Evolutionary conservation across 192 early-diverging fungal genomes (phyloP).

Genomic region (Funneliformis geosporum): DNA sequence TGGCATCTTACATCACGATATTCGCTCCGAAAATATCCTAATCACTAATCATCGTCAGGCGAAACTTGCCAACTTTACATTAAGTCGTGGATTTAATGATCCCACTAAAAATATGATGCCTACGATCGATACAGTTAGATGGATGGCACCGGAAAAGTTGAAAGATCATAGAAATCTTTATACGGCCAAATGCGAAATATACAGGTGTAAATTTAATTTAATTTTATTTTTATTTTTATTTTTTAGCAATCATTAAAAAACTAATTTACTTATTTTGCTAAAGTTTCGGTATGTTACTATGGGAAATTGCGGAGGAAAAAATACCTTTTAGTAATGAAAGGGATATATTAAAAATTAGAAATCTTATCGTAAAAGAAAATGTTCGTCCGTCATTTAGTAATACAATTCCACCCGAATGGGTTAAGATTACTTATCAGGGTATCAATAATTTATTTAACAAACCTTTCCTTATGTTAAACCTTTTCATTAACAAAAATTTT

Average conservation of each 20-base stretch:
- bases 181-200: constrained; percentile 10
- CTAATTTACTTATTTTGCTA: not conserved
- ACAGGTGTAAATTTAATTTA: not conserved
- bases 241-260: not conserved
- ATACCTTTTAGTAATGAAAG: constrained; percentile 13
- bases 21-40: not conserved
- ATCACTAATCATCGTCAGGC: not conserved
- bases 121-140: constrained; percentile 16
- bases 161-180: constrained; percentile 15
- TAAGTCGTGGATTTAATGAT: constrained; percentile 23
- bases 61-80: constrained; percentile 13
- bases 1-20: constrained; percentile 27
- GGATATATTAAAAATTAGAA: constrained; percentile 22
- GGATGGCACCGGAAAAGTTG: constrained; percentile 16
- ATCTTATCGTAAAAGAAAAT: not conserved
- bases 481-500: not conserved
- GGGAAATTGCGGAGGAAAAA: constrained; percentile 29
- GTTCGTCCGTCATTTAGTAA: not conserved
- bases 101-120: not conserved
- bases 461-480: not conserved
- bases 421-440: constrained; percentile 13
- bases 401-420: not conserved
- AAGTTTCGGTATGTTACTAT: constrained; percentile 31
- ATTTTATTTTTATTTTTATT: not conserved
- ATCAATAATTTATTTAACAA: not conserved